These are phyloP conservation scores for Gracilaria domingensis DNA, from an alignment of 23 red algal genomes.

Conservation along the genomic window DNA sequence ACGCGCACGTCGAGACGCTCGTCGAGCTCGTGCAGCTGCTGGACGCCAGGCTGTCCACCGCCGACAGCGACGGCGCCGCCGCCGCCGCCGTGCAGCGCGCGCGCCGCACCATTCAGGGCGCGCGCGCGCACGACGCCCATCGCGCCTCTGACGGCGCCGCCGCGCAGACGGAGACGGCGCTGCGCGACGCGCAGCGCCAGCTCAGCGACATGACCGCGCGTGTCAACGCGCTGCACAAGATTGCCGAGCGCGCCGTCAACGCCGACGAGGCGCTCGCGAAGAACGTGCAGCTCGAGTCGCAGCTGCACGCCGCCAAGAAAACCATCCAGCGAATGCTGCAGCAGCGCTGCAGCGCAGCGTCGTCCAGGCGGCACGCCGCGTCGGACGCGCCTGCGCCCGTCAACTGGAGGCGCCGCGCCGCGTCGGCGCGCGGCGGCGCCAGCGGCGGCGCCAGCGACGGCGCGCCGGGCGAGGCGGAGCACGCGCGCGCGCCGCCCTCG, in stretches of 20 bases:
- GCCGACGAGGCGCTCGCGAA: conserved; percentile 27
- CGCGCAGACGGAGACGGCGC: background rate
- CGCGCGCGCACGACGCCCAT: background rate
- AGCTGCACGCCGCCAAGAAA: conserved; percentile 59
- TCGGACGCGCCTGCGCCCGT: background rate
- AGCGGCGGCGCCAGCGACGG: no score
- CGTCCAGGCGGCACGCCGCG: background rate
- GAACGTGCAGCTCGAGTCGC: conserved; percentile 23
- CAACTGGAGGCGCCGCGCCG: background rate
- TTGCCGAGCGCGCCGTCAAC: conserved; percentile 27
- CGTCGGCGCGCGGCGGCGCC: background rate
- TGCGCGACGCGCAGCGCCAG: conserved; percentile 43
- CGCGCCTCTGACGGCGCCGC: background rate
- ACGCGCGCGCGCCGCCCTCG: background rate
- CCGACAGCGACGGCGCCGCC: background rate
- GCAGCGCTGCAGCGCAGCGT: conserved; percentile 3
- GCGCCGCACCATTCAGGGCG: background rate
- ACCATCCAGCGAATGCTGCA: conserved; percentile 54
- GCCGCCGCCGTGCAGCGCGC: background rate
- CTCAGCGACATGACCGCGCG: conserved; percentile 32
- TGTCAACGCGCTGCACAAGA: conserved; percentile 20
- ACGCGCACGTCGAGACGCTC: conserved; percentile 43
- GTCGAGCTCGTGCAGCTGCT: conserved; percentile 55
- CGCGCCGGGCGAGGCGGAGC: no score
- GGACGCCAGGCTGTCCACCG: conserved; percentile 9